Conservation (phyloP, 2,329 filamentous ascomycete genomes). For the Aureobasidium sp. region DNA sequence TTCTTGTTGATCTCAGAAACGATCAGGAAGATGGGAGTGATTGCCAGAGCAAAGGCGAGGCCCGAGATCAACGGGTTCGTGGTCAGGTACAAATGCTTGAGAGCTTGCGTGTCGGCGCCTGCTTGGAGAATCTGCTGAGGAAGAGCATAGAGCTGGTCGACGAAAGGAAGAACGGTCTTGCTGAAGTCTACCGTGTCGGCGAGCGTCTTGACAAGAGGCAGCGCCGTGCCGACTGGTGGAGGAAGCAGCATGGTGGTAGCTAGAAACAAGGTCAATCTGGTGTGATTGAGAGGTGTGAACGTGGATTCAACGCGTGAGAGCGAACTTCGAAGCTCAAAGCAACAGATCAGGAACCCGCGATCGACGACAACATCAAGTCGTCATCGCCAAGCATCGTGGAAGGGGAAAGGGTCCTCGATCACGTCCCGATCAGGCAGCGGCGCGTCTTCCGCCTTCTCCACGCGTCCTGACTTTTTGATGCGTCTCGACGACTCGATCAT, state of each 20-base stretch:
- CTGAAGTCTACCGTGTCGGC: conserved; percentile 69
- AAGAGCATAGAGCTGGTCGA: conserved; percentile 53
- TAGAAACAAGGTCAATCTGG: background rate
- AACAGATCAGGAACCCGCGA: background rate
- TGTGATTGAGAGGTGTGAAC: background rate
- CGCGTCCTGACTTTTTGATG: conserved; percentile 2
- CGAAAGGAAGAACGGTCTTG: conserved; percentile 66
- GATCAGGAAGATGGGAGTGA: conserved; percentile 65
- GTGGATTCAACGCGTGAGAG: background rate
- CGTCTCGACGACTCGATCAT: background rate
- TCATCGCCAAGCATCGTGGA: background rate
- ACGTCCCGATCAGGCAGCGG: conserved; percentile 6
- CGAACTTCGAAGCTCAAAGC: background rate
- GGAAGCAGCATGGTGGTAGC: conserved; percentile 10
- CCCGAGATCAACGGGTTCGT: conserved; percentile 81
- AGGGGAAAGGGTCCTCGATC: background rate
- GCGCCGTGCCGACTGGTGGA: conserved; percentile 31
- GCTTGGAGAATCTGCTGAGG: conserved; percentile 44
- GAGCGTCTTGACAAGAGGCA: conserved; percentile 63
- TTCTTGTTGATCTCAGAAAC: conserved; percentile 82
- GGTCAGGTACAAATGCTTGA: conserved; percentile 65
- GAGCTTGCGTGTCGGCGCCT: conserved; percentile 50
- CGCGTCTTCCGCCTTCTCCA: conserved; percentile 8
- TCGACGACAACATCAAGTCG: conserved; percentile 1
- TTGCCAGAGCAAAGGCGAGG: conserved; percentile 60